These are phyloP conservation scores for Penicillium sp. DNA, from an alignment of 2,329 filamentous ascomycete genomes.

Conservation along the genomic window DNA sequence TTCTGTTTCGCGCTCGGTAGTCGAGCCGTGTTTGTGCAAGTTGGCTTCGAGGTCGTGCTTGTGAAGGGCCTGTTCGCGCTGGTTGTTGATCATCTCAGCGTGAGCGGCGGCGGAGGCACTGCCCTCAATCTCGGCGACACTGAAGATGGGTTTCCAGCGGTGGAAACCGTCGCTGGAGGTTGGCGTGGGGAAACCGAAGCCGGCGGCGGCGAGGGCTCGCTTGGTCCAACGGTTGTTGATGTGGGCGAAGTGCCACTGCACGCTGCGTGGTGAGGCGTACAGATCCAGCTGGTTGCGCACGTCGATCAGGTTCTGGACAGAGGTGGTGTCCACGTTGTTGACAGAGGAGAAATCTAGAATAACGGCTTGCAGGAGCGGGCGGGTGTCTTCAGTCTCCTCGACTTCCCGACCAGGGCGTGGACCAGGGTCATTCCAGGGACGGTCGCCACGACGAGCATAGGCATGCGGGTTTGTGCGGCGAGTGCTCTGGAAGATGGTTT, in stretches of 20 bases:
- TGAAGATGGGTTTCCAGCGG: constrained; percentile 94
- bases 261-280: constrained; percentile 74
- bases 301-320: constrained; percentile 88
- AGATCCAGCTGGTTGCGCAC: constrained; percentile 90
- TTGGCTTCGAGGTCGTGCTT: constrained; percentile 33
- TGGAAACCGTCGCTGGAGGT: constrained; percentile 55
- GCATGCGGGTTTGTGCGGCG: constrained; percentile 71
- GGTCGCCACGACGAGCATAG: constrained; percentile 69
- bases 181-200: constrained; percentile 78
- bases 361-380: constrained; percentile 76
- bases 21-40: constrained; percentile 28
- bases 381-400: constrained; percentile 48
- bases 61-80: constrained; percentile 40
- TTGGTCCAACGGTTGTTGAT: constrained; percentile 96
- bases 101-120: constrained; percentile 66
- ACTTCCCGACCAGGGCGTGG: constrained; percentile 55
- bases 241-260: constrained; percentile 95
- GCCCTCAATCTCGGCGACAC: constrained; percentile 81
- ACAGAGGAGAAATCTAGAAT: constrained; percentile 93
- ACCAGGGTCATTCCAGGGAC: constrained; percentile 94
- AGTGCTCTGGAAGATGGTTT: constrained; percentile 68
- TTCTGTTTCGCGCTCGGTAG: constrained; percentile 33
- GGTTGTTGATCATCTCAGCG: constrained; percentile 65
- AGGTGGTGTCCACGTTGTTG: constrained; percentile 91
- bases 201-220: constrained; percentile 79